Evolutionary conservation across 1,284 basidiomycete genomes (phyloP), one percentile per base, ranked within the genome.

Genomic region (Quambalaria eucalypti): DNA sequence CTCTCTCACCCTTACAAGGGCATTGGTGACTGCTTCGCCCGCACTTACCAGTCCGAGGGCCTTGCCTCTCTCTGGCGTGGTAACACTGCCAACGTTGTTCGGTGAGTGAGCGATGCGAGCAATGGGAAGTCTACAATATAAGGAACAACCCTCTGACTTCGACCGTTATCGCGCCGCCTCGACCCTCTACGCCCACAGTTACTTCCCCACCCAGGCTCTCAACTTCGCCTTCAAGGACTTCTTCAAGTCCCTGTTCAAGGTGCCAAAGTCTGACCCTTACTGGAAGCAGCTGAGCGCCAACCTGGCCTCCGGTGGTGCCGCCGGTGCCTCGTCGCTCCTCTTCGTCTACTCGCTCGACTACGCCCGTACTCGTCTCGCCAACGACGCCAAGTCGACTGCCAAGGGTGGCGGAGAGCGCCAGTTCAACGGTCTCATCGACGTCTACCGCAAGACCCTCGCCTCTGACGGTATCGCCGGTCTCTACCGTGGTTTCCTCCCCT

Each of bases 331-430:
- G 44, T 75, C 73, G 56, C 70, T 75, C 55, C 64, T 75, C 57
- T 75, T 75, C 66, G 73, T 75, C 55, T 75, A 75, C 73, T 75
- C 73, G 49, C 71, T 75, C 51, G 73, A 75, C 69, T 75, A 74
- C 70, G 73, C 73, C 69, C 73, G 73, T 74, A 75, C 73, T 63
- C 73, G 73, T 73, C 71, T 75, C 50, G 73, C 73, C 59, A 75
- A 75, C 73, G 73, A 75, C 59, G 70, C 73, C 64, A 75, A 75
- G 68, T 73, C 73, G 31, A 60, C 68, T 33, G 63, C 68, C 57
- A 75, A 75, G 73, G 73, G 73, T 40, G 69, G 68, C 33, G 73
- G 73, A 62, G 73, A 73, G 52, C 73, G 73, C 50, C 73, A 75
- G 66, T 75, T 75, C 71, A 75, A 75, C 69, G 73, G 73, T 64